Evolutionary conservation across 2,329 filamentous ascomycete genomes (phyloP).

Genomic region (Helotiales sp.): DNA sequence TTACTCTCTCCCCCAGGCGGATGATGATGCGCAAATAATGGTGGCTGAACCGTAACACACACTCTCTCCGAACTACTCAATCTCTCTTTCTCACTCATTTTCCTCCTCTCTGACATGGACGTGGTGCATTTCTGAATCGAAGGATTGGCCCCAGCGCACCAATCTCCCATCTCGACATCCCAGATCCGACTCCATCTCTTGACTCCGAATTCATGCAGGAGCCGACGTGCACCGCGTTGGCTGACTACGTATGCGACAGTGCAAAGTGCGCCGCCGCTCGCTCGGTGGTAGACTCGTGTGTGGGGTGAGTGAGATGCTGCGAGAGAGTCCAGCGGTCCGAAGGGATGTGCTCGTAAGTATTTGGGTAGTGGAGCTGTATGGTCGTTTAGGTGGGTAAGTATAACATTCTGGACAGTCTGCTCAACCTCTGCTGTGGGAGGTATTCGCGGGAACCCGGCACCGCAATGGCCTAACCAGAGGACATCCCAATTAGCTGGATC

Average conservation of each 20-base stretch:
- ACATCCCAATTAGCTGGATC: constrained; percentile 29
- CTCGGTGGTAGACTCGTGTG: constrained; percentile 29
- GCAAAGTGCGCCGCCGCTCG: constrained; percentile 27
- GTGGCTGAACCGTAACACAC: constrained; percentile 29
- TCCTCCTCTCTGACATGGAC: background rate
- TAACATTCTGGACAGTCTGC: constrained; percentile 12
- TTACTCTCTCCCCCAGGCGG: constrained; percentile 28
- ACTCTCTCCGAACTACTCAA: constrained; percentile 10
- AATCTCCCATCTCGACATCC: constrained; percentile 30
- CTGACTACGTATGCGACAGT: constrained; percentile 32
- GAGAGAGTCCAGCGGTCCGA: constrained; percentile 29
- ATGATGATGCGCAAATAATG: constrained; percentile 32
- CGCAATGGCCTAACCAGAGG: constrained; percentile 32
- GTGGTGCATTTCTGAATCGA: background rate
- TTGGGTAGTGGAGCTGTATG: constrained; percentile 26
- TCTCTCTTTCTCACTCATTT: constrained; percentile 7
- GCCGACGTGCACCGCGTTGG: constrained; percentile 27
- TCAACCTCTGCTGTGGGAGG: background rate
- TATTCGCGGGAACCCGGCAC: constrained; percentile 26
- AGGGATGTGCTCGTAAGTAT: constrained; percentile 30
- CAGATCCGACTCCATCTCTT: constrained; percentile 28
- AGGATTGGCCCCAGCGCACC: constrained; percentile 27
- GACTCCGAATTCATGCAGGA: constrained; percentile 28
- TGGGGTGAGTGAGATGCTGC: constrained; percentile 20
- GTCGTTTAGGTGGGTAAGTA: constrained; percentile 23